phyloP scores from a whole-genome alignment of 768 basidiomycete species.

The Pholiota microspora region DNA sequence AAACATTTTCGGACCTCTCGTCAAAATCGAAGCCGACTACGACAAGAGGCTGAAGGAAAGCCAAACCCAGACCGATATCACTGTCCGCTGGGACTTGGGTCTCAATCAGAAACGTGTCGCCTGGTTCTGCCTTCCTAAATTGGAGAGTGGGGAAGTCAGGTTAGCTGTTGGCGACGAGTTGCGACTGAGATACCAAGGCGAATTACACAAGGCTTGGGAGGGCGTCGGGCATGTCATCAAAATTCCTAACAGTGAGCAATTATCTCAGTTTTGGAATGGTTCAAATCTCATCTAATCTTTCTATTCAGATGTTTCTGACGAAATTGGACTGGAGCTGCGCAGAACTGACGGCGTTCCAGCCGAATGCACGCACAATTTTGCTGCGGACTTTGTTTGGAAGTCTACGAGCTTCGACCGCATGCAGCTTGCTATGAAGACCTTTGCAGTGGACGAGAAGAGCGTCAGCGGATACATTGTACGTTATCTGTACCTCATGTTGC shows the following conservation, averaged over 20 bases:
- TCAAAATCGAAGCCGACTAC: conserved; percentile 99
- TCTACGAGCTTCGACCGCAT: conserved; percentile 99
- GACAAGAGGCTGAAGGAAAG: conserved; percentile 98
- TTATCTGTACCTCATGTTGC: conserved; percentile 10
- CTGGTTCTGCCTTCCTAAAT: conserved; percentile 94
- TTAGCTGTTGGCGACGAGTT: conserved; percentile 97
- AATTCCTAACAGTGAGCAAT: conserved; percentile 89
- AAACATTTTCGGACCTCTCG: conserved; percentile 98
- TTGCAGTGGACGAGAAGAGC: conserved; percentile 98
- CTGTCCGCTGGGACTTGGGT: conserved; percentile 96
- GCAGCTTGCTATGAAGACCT: conserved; percentile 99
- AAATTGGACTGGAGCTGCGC: conserved; percentile 91
- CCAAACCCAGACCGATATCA: conserved; percentile 97
- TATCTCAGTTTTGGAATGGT: not conserved
- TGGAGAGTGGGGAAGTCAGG: conserved; percentile 97
- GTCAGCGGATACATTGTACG: conserved; percentile 97
- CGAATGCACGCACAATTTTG: conserved; percentile 92
- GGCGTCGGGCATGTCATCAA: conserved; percentile 98
- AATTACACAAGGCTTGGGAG: conserved; percentile 93
- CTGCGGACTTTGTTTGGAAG: conserved; percentile 99
- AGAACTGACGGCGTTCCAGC: conserved; percentile 90
- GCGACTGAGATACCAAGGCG: conserved; percentile 84
- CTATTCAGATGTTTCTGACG: conserved; percentile 87
- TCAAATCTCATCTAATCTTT: conserved; percentile 3
- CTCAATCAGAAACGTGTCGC: conserved; percentile 99